Base-by-base conservation (phyloP, 1,284 basidiomycete species). In the Marasmius tenuissimus region DNA sequence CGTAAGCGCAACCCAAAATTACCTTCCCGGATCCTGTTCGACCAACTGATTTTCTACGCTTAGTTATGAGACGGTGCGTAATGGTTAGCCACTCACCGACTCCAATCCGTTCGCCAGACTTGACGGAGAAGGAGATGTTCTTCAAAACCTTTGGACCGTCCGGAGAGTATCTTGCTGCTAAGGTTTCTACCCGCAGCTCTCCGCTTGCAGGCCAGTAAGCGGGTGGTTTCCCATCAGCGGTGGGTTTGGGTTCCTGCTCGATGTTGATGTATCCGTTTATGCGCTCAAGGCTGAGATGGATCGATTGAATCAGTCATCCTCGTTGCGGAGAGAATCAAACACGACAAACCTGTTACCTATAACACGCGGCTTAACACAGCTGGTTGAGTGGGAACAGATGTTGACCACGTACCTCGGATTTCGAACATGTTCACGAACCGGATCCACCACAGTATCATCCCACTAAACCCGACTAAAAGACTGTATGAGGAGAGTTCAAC, bases 171-270 rank as follows among this genome's bases (percentile, higher is more conserved):
- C 80, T 77, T 34, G 86, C 86, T 12, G 79, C 83, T 10, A 88
- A 73, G n/a, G 81, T 80, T 64, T 92, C 84, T 0, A 92, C 87
- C 4, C 76, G 72, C 37, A 93, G 75, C 40, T 85, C 79, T 4
- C 92, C 92, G 45, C 85, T 89, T 0, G 87, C 81, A 0, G 92
- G 92, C 91, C 92, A 93, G 63, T 89, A 85, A 0, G 91, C 91
- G 3, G 92, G 89, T 35, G 91, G 91, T 49, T 80, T 75, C 7
- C 85, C 85, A 12, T 72, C 69, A 27, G 76, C 70, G 0, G 78
- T 79, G 0, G 81, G 69, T 59, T 79, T 76, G 1, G 84, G 83
- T 70, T 93, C 92, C 70, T 92, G 89, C 59, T 91, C 89, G 60
- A 92, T 90, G 12, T 78, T 72, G 51, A 91, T 72, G 69, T 93